Evolutionary conservation across 2,329 filamentous ascomycete species (phyloP), one percentile per base, ranked within the genome.

Genomic region (Colletotrichum sojae): DNA sequence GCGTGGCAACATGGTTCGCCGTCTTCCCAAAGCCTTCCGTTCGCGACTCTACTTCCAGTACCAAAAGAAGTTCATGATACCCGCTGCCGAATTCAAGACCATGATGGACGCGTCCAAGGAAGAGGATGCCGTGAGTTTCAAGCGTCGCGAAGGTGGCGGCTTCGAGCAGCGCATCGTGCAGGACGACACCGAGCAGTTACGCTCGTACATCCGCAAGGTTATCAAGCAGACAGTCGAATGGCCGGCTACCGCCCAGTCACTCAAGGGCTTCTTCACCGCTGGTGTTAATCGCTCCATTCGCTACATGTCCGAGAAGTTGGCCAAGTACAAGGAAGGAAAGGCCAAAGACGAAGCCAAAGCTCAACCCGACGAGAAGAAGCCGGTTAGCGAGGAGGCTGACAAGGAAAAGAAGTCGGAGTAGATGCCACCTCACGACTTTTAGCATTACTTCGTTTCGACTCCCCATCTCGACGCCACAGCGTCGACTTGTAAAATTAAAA

Each of bases 1-100:
- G 76, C 91, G 96, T 66, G 94, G 93, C 18, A 99, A 99, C 80
- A 99, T 99, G 94, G 95, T 99, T 10, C 90, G 96, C 5, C 91
- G 96, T 13, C 84, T 99, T 12, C 96, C 96, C 4, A 92, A 92
- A 75, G 87, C 90, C 6, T 98, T 99, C 86, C 90, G 96, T 45
- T 89, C 92, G 62, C 95, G 94, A 68, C 84, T 99, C 0, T 99
- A 99, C 82, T 97, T 97, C 80, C 91, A 95, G 75, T 99, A 98
- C 79, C 95, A 97, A 79, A 91, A 92, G 78, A 95, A 97, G 76
- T 97, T 95, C 76, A 88, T 89, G 64, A 96, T 99, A 51, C 94
- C 95, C 0, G 90, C 90, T 16, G 87, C 89, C 5, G 94, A 97
- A 63, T 99, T 97, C 79, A 85, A 93, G 75, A 87, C 89, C 75